These are phyloP conservation scores for Auricularia auricula-judae DNA, from an alignment of 768 basidiomycete genomes.

Conservation along the genomic window DNA sequence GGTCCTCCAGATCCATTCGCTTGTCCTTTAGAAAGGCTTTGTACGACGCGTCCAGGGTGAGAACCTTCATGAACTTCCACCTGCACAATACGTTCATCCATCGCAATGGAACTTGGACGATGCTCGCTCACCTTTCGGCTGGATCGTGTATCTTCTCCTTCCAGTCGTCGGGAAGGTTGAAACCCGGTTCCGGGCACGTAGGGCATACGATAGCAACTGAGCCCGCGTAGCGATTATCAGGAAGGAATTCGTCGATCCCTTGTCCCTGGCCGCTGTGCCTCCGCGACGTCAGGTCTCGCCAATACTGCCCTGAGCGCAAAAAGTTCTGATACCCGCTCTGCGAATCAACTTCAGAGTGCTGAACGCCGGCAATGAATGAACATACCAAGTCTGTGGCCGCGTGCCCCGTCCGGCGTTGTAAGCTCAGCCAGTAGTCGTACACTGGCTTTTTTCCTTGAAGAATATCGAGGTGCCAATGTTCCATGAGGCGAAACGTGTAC, in stretches of 20 bases:
- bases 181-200: slow-evolving; percentile 4
- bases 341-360: background rate
- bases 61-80: background rate
- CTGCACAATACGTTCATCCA: background rate
- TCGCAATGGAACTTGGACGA: no score
- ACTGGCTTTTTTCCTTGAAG: slow-evolving; percentile 5
- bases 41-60: background rate
- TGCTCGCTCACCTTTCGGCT: no score
- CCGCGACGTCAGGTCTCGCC: background rate
- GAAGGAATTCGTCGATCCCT: background rate
- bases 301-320: background rate
- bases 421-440: slow-evolving; percentile 3
- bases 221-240: background rate
- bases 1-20: background rate
- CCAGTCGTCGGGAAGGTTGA: slow-evolving; percentile 3
- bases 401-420: background rate
- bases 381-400: background rate
- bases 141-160: background rate
- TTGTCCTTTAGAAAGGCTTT: background rate
- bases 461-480: background rate
- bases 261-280: slow-evolving; percentile 4
- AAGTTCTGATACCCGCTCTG: slow-evolving; percentile 4
- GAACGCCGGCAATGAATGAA: background rate
- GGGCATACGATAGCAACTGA: slow-evolving; percentile 6
- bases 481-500: slow-evolving; percentile 1